These are phyloP conservation scores for Ophiostoma triangulosporum DNA, from an alignment of 2,329 filamentous ascomycete genomes.

Conservation along the genomic window DNA sequence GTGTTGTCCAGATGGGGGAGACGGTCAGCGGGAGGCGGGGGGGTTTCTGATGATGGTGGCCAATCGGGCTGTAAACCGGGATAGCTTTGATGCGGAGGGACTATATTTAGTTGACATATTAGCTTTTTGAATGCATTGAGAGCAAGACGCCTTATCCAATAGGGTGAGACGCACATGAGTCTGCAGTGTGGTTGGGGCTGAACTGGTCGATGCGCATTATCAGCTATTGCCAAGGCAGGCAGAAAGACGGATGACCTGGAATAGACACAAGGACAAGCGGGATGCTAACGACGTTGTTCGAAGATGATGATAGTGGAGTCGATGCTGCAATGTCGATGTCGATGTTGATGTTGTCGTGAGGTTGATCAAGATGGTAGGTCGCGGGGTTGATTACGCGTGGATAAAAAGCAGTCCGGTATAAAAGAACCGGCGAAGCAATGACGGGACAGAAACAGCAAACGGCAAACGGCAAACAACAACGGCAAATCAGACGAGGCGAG, in stretches of 20 bases:
- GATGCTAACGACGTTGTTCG: too few relatives aligned
- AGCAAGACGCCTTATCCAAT: background rate
- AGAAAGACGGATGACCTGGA: background rate
- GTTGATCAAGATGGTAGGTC: background rate
- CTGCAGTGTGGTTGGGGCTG: background rate
- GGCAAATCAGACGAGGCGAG: background rate
- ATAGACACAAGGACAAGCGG: too few relatives aligned
- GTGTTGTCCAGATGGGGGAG: constrained; percentile 13
- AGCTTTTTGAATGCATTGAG: background rate
- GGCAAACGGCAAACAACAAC: background rate
- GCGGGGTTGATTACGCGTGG: background rate
- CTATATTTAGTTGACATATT: background rate
- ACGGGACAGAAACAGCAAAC: background rate
- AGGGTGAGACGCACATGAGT: background rate
- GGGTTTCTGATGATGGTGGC: constrained; percentile 5
- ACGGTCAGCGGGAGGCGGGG: constrained; percentile 10
- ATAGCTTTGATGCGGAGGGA: background rate
- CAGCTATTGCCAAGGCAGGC: background rate
- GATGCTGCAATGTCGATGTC: background rate
- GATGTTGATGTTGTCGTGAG: background rate
- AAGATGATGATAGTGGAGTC: background rate
- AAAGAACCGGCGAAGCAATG: too few relatives aligned
- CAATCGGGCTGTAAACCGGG: constrained; percentile 1
- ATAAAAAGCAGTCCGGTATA: background rate
- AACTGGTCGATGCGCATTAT: background rate